Percentiles rank a stretch among this genome's conserved stretches.
Conservation (phyloP, 2,329 filamentous ascomycete species). For the Sarocladiaceae sp. region DNA sequence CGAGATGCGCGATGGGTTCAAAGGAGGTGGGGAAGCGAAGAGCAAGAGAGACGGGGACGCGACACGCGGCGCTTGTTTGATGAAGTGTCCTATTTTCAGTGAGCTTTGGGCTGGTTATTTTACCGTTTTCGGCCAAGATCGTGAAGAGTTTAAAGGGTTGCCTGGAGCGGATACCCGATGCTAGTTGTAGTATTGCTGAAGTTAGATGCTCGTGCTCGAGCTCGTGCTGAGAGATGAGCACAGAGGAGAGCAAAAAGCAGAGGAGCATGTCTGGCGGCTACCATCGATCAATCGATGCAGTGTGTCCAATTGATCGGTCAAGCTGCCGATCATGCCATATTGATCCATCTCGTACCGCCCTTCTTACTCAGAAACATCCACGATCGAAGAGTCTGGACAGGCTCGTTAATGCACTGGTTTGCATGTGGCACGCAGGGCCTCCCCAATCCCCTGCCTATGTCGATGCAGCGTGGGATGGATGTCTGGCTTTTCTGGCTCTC, state of each 20-base stretch:
- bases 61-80: constrained; percentile 1
- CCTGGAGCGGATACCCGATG: constrained; percentile 1
- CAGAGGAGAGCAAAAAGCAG: too few relatives aligned
- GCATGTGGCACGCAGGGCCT: neutral
- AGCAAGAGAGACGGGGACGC: neutral
- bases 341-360: neutral
- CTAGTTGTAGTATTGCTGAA: neutral
- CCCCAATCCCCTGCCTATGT: neutral
- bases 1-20: neutral
- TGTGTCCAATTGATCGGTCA: neutral
- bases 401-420: neutral
- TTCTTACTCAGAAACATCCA: neutral
- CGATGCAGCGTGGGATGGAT: neutral
- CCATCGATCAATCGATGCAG: neutral
- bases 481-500: neutral
- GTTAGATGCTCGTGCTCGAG: too few relatives aligned
- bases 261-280: too few relatives aligned
- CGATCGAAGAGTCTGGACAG: neutral
- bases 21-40: neutral
- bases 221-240: too few relatives aligned
- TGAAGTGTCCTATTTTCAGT: too few relatives aligned
- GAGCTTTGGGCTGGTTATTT: neutral
- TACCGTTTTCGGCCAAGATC: neutral
- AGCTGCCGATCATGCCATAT: too few relatives aligned
- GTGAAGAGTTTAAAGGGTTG: neutral